Conservation (phyloP, 2,329 filamentous ascomycete species). For the Chrysoporthe puriensis region DNA sequence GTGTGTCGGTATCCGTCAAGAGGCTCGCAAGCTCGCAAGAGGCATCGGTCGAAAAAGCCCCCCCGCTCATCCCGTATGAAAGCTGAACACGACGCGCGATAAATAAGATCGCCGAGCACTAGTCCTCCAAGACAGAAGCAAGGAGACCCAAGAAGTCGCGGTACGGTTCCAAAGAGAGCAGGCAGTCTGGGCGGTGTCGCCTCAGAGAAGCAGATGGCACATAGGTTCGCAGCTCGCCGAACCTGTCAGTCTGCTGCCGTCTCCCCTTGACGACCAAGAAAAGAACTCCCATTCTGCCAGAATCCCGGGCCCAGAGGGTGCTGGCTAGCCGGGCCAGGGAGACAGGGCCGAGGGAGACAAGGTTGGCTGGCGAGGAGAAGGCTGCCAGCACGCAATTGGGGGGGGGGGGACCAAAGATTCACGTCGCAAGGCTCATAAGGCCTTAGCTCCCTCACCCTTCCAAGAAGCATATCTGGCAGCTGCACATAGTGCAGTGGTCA, state of each 20-base stretch:
- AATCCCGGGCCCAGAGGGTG: too few relatives aligned
- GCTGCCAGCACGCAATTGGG: too few relatives aligned
- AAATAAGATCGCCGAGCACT: neutral
- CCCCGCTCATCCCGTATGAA: neutral
- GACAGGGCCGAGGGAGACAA: too few relatives aligned
- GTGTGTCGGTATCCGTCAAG: neutral
- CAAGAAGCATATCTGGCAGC: neutral
- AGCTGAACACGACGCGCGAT: neutral
- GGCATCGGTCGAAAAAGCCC: neutral
- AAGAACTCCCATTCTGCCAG: too few relatives aligned
- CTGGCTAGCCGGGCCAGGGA: too few relatives aligned
- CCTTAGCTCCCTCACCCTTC: too few relatives aligned
- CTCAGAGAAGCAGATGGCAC: neutral
- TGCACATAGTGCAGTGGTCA: conserved; percentile 9
- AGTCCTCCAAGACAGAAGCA: neutral
- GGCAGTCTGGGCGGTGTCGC: conserved; percentile 4
- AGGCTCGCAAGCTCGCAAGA: neutral
- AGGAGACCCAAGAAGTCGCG: neutral
- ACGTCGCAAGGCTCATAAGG: too few relatives aligned
- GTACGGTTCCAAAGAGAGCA: neutral
- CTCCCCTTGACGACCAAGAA: too few relatives aligned
- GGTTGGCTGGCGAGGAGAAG: too few relatives aligned
- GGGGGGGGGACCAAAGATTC: neutral
- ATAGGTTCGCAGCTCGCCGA: neutral
- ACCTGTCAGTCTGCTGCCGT: too few relatives aligned